Percentiles rank a stretch among this genome's conserved stretches.
Conservation (phyloP, 2,329 filamentous ascomycete genomes). For the Immersiporthe knoxdaviesiana region DNA sequence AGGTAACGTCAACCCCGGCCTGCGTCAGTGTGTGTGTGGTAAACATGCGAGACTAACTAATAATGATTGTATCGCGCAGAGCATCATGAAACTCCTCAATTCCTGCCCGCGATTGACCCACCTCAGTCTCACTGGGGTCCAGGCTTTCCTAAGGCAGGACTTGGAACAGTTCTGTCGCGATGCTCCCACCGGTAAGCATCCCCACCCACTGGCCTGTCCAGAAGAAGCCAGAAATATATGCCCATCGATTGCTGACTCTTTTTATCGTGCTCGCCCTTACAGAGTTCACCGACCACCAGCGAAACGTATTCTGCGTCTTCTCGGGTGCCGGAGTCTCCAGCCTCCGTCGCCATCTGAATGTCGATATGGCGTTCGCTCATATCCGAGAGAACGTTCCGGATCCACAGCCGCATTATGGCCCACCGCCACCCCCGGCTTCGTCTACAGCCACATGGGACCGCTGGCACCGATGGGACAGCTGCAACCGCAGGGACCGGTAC, state of each 20-base stretch:
- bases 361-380: conserved; percentile 50
- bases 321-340: conserved; percentile 81
- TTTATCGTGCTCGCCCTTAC: background rate
- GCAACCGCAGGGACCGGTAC: no score
- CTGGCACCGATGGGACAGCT: no score
- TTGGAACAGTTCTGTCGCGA: conserved; percentile 84
- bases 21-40: background rate
- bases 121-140: conserved; percentile 89
- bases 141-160: conserved; percentile 85
- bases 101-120: conserved; percentile 92
- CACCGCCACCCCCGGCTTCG: conserved; percentile 30
- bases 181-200: conserved; percentile 68
- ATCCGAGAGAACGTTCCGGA: conserved; percentile 41
- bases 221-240: background rate
- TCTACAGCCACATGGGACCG: conserved; percentile 25
- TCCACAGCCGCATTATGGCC: conserved; percentile 20
- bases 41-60: conserved; percentile 24
- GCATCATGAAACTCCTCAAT: conserved; percentile 86
- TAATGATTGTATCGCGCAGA: conserved; percentile 58
- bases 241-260: conserved; percentile 7
- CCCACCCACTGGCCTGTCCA: background rate
- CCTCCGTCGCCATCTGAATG: conserved; percentile 79
- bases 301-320: conserved; percentile 96
- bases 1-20: conserved; percentile 56
- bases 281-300: conserved; percentile 96